Evolutionary conservation across 495 filamentous ascomycete species (phyloP).

Genomic region (Neurospora sp.): DNA sequence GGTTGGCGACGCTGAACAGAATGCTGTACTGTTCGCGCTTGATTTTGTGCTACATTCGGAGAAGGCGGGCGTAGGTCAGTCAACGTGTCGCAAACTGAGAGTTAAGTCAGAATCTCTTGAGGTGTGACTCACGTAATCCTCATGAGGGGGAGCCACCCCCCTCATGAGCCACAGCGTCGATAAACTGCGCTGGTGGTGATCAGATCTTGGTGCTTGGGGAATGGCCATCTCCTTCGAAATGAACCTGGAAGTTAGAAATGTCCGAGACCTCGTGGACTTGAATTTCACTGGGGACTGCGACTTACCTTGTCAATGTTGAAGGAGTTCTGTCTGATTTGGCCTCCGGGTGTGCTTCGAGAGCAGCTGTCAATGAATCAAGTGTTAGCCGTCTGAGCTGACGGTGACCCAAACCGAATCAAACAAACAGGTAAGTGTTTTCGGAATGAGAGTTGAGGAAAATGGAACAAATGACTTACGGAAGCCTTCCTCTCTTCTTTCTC

Average conservation of each 20-base stretch:
- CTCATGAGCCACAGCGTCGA: constrained; percentile 64
- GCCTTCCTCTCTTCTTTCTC: neutral
- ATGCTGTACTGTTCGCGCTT: constrained; percentile 88
- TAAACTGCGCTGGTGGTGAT: constrained; percentile 43
- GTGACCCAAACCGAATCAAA: neutral
- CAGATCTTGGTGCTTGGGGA: neutral
- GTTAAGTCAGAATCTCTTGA: neutral
- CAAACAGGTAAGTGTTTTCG: neutral
- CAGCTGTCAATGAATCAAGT: neutral
- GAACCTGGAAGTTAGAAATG: neutral
- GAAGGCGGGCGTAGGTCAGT: constrained; percentile 8
- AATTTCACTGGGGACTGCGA: neutral
- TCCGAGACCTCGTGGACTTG: neutral
- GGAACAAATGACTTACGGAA: neutral
- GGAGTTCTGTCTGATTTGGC: neutral
- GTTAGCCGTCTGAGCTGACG: neutral
- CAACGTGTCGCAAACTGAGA: constrained; percentile 11
- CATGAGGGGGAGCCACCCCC: constrained; percentile 45
- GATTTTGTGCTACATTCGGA: constrained; percentile 74
- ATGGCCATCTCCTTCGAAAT: neutral
- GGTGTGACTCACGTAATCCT: constrained; percentile 74
- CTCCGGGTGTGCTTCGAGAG: neutral
- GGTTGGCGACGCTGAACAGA: constrained; percentile 83
- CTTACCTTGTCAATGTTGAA: neutral
- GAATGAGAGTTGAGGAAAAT: neutral